phyloP scores from a whole-genome alignment of 2,329 filamentous ascomycete species.

The Aphanocladium album region DNA sequence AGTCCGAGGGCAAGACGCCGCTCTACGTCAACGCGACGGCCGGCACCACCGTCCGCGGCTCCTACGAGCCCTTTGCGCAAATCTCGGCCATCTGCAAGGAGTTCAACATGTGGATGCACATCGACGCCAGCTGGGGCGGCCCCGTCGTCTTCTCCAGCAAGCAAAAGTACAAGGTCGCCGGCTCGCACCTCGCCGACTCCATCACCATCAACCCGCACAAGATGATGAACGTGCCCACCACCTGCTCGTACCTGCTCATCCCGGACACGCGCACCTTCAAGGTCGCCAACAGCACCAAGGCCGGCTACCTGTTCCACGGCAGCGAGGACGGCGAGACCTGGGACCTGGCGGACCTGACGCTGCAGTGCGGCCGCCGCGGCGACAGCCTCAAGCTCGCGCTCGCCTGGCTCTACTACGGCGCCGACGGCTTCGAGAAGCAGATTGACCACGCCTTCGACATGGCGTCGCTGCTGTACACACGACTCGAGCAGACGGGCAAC shows the following conservation, averaged over 20 bases:
- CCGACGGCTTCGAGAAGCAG: constrained; percentile 62
- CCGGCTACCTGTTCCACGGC: constrained; percentile 78
- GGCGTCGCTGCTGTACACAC: constrained; percentile 61
- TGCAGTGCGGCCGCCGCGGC: constrained; percentile 85
- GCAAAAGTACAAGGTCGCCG: constrained; percentile 60
- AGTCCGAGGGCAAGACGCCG: constrained; percentile 66
- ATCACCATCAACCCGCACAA: constrained; percentile 93
- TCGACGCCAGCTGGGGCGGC: constrained; percentile 90
- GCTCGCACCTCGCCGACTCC: constrained; percentile 70
- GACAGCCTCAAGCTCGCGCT: constrained; percentile 86
- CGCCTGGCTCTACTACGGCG: constrained; percentile 85
- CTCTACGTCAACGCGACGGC: constrained; percentile 96
- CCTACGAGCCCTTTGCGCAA: constrained; percentile 72
- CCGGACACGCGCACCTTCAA: constrained; percentile 74
- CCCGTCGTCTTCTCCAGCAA: constrained; percentile 69
- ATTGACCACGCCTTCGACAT: constrained; percentile 69
- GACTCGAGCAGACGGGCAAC: constrained; percentile 50
- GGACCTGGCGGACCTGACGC: constrained; percentile 87
- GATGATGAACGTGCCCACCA: constrained; percentile 89
- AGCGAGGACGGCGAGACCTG: constrained; percentile 58
- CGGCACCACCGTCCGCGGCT: constrained; percentile 87
- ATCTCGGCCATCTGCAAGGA: constrained; percentile 66
- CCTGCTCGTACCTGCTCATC: constrained; percentile 82
- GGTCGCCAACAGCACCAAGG: constrained; percentile 76
- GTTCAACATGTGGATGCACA: constrained; percentile 81